Conservation (phyloP, 2,329 filamentous ascomycete genomes). For the Hansfordia pulvinata region DNA sequence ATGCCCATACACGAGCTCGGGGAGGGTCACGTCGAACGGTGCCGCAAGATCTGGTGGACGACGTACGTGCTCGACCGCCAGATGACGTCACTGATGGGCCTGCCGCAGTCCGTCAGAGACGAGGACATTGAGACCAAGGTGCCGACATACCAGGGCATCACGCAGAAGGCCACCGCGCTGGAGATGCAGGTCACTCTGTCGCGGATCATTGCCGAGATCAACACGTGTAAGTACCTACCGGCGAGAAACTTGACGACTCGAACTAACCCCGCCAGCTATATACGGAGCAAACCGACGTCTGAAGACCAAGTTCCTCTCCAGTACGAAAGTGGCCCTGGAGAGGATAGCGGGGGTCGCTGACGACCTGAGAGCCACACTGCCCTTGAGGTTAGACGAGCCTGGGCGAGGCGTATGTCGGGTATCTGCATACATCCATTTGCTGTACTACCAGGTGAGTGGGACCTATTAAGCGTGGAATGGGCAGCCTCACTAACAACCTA, state of each 20-base stretch:
- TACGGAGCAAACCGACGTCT: slow-evolving; percentile 16
- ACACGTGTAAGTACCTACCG: slow-evolving; percentile 10
- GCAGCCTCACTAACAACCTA: slow-evolving; percentile 2
- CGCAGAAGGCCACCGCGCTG: slow-evolving; percentile 13
- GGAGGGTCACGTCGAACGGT: slow-evolving; percentile 25
- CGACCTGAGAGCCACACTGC: slow-evolving; percentile 16
- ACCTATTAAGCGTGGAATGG: not conserved
- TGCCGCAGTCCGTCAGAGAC: slow-evolving; percentile 32
- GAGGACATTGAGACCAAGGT: slow-evolving; percentile 32
- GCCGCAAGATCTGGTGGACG: slow-evolving; percentile 38
- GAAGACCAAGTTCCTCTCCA: slow-evolving; percentile 16
- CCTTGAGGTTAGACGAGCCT: slow-evolving; percentile 13
- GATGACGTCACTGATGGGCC: slow-evolving; percentile 38
- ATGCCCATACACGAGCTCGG: slow-evolving; percentile 29
- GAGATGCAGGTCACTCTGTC: slow-evolving; percentile 19
- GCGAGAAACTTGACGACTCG: not conserved
- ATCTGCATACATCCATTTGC: slow-evolving; percentile 16
- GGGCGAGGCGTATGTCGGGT: slow-evolving; percentile 14
- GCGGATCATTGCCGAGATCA: slow-evolving; percentile 15
- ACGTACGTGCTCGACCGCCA: slow-evolving; percentile 37
- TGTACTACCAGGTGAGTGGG: slow-evolving; percentile 17
- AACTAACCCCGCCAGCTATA: slow-evolving; percentile 8
- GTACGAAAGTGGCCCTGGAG: slow-evolving; percentile 16
- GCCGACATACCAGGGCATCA: slow-evolving; percentile 14
- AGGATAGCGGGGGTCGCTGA: slow-evolving; percentile 15